Percentiles rank a stretch among this genome's conserved stretches.
Conservation (phyloP, 257 asterid genomes). For the Nicotiana tabacum region DNA sequence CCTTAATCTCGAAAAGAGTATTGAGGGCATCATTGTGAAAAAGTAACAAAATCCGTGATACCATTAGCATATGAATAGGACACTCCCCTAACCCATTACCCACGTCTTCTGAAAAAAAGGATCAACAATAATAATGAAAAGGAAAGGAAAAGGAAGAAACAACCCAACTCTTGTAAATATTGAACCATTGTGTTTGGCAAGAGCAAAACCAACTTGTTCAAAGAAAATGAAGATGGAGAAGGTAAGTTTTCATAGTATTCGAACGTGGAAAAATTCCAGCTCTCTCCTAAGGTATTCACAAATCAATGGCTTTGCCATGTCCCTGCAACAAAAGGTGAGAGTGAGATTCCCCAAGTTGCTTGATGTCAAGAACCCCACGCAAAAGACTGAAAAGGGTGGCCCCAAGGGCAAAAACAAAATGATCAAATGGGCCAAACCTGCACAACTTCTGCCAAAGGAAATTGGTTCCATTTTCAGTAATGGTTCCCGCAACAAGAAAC, state of each 20-base stretch:
- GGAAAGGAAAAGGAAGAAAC: neutral
- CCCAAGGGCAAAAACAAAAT: neutral
- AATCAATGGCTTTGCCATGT: neutral
- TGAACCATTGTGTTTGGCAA: neutral
- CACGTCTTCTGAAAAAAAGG: neutral
- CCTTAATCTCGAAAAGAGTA: neutral
- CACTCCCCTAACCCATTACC: neutral
- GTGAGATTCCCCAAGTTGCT: conserved; percentile 6
- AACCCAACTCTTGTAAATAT: neutral
- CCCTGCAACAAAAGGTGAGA: conserved; percentile 13
- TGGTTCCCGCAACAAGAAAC: conserved; percentile 23
- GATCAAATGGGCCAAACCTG: conserved; percentile 3
- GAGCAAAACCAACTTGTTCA: conserved; percentile 7
- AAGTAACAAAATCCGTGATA: neutral
- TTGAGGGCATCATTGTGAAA: neutral
- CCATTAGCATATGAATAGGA: neutral
- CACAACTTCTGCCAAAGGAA: conserved; percentile 10
- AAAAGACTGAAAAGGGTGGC: neutral
- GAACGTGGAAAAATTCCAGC: neutral
- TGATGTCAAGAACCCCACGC: neutral
- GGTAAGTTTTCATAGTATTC: neutral
- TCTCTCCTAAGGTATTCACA: neutral
- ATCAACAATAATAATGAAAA: neutral
- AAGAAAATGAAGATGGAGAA: neutral
- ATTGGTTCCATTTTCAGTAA: conserved; percentile 21